Conservation (phyloP, 352 stramenopile species). For the Phytophthora cryptogea region DNA sequence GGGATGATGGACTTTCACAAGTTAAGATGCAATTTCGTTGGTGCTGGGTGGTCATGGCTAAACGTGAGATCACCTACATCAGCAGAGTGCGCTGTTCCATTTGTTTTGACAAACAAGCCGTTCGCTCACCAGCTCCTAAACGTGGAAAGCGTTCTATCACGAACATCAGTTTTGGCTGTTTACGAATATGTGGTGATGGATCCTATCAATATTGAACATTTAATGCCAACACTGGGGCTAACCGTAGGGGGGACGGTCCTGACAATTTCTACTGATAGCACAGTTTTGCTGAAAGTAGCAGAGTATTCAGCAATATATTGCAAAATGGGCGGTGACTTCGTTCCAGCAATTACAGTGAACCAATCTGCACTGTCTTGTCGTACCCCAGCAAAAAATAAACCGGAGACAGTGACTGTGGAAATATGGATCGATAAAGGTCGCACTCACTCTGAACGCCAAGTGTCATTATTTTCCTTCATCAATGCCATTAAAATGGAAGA, state of each 20-base stretch:
- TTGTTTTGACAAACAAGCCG: constrained; percentile 20
- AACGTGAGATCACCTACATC: constrained; percentile 14
- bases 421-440: constrained; percentile 18
- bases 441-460: constrained; percentile 7
- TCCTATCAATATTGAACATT: constrained; percentile 22
- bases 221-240: constrained; percentile 22
- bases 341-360: constrained; percentile 26
- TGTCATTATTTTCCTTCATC: constrained; percentile 24
- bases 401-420: constrained; percentile 32
- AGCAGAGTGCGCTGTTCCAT: constrained; percentile 20
- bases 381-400: constrained; percentile 24
- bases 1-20: constrained; percentile 31
- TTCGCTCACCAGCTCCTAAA: constrained; percentile 22
- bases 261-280: constrained; percentile 33
- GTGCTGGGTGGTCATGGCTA: constrained; percentile 20
- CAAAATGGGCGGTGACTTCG: constrained; percentile 28
- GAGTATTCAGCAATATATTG: constrained; percentile 33
- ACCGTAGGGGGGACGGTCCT: constrained; percentile 23
- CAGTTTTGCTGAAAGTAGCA: constrained; percentile 14
- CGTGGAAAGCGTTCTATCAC: constrained; percentile 26
- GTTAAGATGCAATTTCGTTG: constrained; percentile 35
- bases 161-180: constrained; percentile 18
- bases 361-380: constrained; percentile 30
- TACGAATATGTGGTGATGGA: constrained; percentile 32
- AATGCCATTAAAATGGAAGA: constrained; percentile 23